Percentiles rank a stretch among this genome's conserved stretches.
phyloP scores from a whole-genome alignment of 768 basidiomycete species.

The Punctularia strigosozonata region DNA sequence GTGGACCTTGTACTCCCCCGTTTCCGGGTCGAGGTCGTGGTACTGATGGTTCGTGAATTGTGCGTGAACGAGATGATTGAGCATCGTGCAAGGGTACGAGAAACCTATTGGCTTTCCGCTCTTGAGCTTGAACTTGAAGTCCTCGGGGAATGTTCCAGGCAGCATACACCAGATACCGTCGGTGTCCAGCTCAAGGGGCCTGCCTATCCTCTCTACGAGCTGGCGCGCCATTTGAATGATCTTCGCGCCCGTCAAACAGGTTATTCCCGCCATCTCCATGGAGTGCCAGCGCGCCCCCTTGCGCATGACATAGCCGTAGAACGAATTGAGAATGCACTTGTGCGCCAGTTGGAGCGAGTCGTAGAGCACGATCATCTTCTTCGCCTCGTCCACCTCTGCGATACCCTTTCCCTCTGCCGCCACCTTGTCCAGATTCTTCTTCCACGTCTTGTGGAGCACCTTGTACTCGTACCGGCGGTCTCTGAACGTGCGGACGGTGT shows the following conservation, averaged over 20 bases:
- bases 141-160: conserved; percentile 93
- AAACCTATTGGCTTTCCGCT: conserved; percentile 82
- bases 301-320: conserved; percentile 99
- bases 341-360: conserved; percentile 98
- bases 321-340: conserved; percentile 99
- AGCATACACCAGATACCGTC: conserved; percentile 99
- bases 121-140: conserved; percentile 87
- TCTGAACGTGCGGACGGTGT: conserved; percentile 93
- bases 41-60: conserved; percentile 97
- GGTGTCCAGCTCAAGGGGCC: conserved; percentile 94
- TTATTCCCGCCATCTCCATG: conserved; percentile 99
- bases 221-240: conserved; percentile 99
- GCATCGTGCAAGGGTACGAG: conserved; percentile 98
- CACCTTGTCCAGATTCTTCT: conserved; percentile 86
- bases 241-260: conserved; percentile 91
- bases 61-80: conserved; percentile 94
- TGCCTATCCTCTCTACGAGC: conserved; percentile 93
- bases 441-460: conserved; percentile 97
- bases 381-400: conserved; percentile 89
- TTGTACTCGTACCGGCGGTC: conserved; percentile 99
- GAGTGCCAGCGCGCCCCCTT: conserved; percentile 99
- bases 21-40: conserved; percentile 78
- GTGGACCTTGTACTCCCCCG: conserved; percentile 75
- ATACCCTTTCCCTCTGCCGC: conserved; percentile 58
- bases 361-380: conserved; percentile 97